Evolutionary conservation across 2,329 filamentous ascomycete genomes (phyloP).

Genomic region (Leptographium wingfieldii): DNA sequence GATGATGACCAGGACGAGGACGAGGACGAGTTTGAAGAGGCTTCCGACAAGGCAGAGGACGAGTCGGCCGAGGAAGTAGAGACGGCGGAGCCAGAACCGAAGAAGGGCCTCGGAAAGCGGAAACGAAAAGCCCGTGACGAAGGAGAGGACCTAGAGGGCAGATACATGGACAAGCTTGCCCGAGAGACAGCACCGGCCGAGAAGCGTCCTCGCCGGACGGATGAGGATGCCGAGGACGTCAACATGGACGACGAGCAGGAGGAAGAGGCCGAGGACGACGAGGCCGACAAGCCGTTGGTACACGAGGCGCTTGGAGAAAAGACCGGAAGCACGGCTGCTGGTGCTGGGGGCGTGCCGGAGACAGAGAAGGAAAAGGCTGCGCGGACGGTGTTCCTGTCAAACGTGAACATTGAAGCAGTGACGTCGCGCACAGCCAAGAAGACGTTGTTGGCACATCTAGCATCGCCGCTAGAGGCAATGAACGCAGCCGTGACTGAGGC

Average conservation of each 20-base stretch:
- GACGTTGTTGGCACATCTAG: slow-evolving; percentile 60
- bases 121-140: slow-evolving; percentile 49
- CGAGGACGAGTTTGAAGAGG: slow-evolving; percentile 19
- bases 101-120: slow-evolving; percentile 43
- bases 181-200: slow-evolving; percentile 31
- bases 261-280: slow-evolving; percentile 31
- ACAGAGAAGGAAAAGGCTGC: slow-evolving; percentile 49
- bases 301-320: slow-evolving; percentile 34
- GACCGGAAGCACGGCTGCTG: slow-evolving; percentile 18
- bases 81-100: slow-evolving; percentile 28
- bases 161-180: slow-evolving; percentile 54
- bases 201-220: slow-evolving; percentile 38
- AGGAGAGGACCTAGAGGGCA: slow-evolving; percentile 56
- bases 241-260: slow-evolving; percentile 20
- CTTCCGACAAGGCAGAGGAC: neutral
- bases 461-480: slow-evolving; percentile 63
- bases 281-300: slow-evolving; percentile 27
- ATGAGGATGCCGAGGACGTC: slow-evolving; percentile 10
- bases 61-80: slow-evolving; percentile 18
- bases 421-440: slow-evolving; percentile 73
- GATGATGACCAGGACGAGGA: slow-evolving; percentile 16
- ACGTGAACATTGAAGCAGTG: slow-evolving; percentile 74
- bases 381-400: slow-evolving; percentile 85
- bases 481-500: slow-evolving; percentile 59
- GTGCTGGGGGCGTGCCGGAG: slow-evolving; percentile 31